Evolutionary conservation across 2,329 filamentous ascomycete genomes (phyloP), one percentile per base, ranked within the genome.

Genomic region (Dactylellina leptospora): DNA sequence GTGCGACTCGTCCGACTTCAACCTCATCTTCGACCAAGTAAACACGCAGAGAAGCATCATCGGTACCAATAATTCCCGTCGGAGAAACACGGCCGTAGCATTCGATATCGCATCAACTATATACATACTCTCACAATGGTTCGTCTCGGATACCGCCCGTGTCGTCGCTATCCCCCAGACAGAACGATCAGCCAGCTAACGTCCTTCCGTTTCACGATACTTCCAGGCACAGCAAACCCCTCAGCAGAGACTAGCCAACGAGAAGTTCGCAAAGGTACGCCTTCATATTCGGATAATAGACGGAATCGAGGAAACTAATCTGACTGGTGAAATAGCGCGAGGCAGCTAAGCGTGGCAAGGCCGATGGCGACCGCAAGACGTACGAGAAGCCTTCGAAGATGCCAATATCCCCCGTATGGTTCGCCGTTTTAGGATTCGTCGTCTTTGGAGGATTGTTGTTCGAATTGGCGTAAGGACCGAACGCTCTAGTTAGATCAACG

Each of bases 161-260:
- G 13, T 6, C 30, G 13, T 40, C 30, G 10, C 6, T n/a, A n/a
- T n/a, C n/a, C n/a, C n/a, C n/a, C 40, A 45, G n/a, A 22, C 3
- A 22, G 4, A 20, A 45, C 11, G 16, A 45, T 6, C 30, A 33
- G n/a, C 30, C 30, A 48, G 53, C 62, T 69, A 69, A 69, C 36
- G 16, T 23, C 23, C 30, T 22, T 16, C 13, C 27, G 73, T 18
- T n/a, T 20, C 22, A 6, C 40, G 11, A 22, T 22, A 3, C 40
- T 13, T 33, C n/a, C 78, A 92, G 90, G 90, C 88, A 76, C 90
- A 47, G 20, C 68, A 93, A 88, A 95, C 91, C 76, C 90, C 89
- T 76, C 86, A 91, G 81, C 91, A 95, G 83, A 88, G 91, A 80
- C 87, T 87, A 78, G 88, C 89, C 74, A 95, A 95, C 83, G 86